Base-by-base conservation (phyloP, 179 eudicot species). In the Corrigiola litoralis region DNA sequence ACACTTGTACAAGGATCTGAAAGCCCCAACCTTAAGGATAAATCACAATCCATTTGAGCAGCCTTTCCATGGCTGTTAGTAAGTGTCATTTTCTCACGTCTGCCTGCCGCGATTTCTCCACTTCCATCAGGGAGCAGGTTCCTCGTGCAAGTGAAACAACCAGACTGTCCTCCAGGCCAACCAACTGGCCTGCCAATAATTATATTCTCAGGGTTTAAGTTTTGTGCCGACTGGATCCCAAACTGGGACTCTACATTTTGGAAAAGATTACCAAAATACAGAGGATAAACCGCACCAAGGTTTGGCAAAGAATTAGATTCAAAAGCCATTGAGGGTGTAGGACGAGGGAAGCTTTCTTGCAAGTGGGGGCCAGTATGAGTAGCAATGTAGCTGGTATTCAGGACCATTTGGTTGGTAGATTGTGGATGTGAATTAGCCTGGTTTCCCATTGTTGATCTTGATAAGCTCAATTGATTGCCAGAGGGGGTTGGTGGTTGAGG, bases 1-100 rank as follows among this genome's bases (percentile, higher is more conserved):
- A 51, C 46, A 71, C 58, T 69, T 34, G 34, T 36, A 62, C 54
- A 28, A 47, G 75, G 58, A 21, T 81, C 77, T 18, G 78, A 66
- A 13, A 75, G 81, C 51, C 97, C 96, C 79, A 91, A 74, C 64
- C 97, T 74, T 73, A 92, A 80, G 8, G 96, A 86, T 54, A 91
- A 78, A 71, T 92, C 98, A 74, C 86, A 92, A 7, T 61, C 84
- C 20, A 37, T 48, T 60, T 58, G 80, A 68, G 73, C 66, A 29
- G 38, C 74, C 53, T 69, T 60, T 61, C 60, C 77, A 34, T 46
- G 69, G 41, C 38, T 27, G 31, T 71, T 81, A 61, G 61, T 58
- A 38, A 36, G 52, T 31, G 61, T 65, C 37, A 32, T 69, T 70
- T 75, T 77, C n/a, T 55, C 20, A 10, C 25, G 21, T 61, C 56